phyloP scores from a whole-genome alignment of 2,329 filamentous ascomycete species.

The Apiospora saccharicola region DNA sequence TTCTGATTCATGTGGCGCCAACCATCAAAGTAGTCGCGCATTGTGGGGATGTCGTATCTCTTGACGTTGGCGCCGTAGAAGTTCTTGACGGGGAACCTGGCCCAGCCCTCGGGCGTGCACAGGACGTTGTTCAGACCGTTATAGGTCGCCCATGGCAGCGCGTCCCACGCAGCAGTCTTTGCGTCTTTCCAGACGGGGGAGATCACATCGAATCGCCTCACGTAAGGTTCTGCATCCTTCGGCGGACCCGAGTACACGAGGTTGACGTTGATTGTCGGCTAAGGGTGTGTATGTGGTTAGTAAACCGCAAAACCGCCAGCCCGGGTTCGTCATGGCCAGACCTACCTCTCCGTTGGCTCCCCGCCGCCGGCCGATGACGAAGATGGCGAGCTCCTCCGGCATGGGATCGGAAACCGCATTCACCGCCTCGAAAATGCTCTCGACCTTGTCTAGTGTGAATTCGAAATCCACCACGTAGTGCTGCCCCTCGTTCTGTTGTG shows the following conservation, averaged over 20 bases:
- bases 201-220: not conserved
- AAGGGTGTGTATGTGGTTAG: no score
- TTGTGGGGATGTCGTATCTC: conserved; percentile 7
- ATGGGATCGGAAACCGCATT: not conserved
- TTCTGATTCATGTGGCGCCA: conserved; percentile 4
- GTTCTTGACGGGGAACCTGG: conserved; percentile 33
- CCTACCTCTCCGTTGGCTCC: not conserved
- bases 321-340: not conserved
- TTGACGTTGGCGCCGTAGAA: conserved; percentile 28
- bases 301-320: no score
- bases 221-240: conserved; percentile 1
- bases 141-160: conserved; percentile 12
- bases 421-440: not conserved
- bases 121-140: conserved; percentile 6
- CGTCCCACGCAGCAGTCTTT: conserved; percentile 13
- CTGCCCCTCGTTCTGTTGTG: not conserved
- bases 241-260: not conserved
- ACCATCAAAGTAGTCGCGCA: conserved; percentile 7
- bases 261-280: conserved; percentile 16
- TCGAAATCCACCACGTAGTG: conserved; percentile 7
- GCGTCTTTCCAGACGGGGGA: conserved; percentile 9
- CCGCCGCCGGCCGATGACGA: conserved; percentile 1
- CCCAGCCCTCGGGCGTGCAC: not conserved
- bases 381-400: not conserved
- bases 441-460: not conserved